Evolutionary conservation across 495 filamentous ascomycete genomes (phyloP), one percentile per base, ranked within the genome.

Genomic region (Aspergillus campestris): DNA sequence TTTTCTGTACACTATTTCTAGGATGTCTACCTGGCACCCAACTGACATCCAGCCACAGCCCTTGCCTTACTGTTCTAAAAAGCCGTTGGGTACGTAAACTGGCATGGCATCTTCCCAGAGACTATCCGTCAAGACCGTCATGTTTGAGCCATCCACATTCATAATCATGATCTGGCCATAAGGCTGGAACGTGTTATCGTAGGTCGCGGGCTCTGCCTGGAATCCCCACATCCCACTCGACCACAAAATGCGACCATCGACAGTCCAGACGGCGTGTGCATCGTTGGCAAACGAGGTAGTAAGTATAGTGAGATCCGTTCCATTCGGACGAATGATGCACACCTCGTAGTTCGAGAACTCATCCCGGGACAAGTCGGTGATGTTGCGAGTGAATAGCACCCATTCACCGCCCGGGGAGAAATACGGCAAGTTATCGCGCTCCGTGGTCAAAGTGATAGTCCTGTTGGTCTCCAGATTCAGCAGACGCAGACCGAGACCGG

Each of bases 221-320:
- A 65, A 65, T 0, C 64, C 61, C 15, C 50, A 64, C 61, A 64
- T 64, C 5, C 59, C 59, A 10, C 52, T 57, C 1, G 53, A 56
- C 38, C 52, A 67, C 42, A 61, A 34, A 12, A 67, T 67, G 37
- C 59, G 61, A 8, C 64, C 59, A 41, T 67, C 64, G 7, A 52
- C 44, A 7, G 55, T 52, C 68, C 70, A 73, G 0, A 67, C 62
- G 8, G 67, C 66, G 49, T 69, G 66, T 0, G 66, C 67, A 54
- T 71, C 67, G 40, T 71, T 69, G 13, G 64, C 60, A 7, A 50
- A 50, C 41, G 58, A 62, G 27, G 40, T 52, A 1, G 67, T 69
- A n/a, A 70, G 39, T 4, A 57, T 41, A 7, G 37, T 50, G 24
- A 70, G 45, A 31, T 65, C 62, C 0, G 53, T 60, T 0, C 67